Conservation (phyloP, 768 basidiomycete genomes). For the Leccinellum albellum region DNA sequence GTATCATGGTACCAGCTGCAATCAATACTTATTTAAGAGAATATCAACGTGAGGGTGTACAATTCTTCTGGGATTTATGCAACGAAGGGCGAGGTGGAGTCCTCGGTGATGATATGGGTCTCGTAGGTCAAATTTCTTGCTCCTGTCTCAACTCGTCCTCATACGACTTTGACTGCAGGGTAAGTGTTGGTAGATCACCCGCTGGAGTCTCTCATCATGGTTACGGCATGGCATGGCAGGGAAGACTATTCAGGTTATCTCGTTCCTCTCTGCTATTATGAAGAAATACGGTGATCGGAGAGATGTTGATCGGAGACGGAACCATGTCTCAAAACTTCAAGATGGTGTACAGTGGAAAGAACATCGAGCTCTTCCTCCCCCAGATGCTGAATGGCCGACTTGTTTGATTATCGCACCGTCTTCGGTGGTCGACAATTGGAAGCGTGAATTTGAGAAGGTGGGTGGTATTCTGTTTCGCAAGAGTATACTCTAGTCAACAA, state of each 20-base stretch:
- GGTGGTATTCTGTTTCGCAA: slow-evolving; percentile 10
- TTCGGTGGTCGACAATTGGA: slow-evolving; percentile 85
- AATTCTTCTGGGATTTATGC: slow-evolving; percentile 78
- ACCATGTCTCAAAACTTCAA: slow-evolving; percentile 64
- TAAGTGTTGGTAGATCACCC: slow-evolving; percentile 9
- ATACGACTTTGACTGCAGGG: slow-evolving; percentile 17
- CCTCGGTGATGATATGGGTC: slow-evolving; percentile 96
- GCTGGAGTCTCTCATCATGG: slow-evolving; percentile 1
- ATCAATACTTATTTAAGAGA: slow-evolving; percentile 86
- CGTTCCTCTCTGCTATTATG: slow-evolving; percentile 91
- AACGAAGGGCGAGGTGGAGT: slow-evolving; percentile 67
- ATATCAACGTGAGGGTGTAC: slow-evolving; percentile 85
- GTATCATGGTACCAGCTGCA: slow-evolving; percentile 54
- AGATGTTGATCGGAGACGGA: slow-evolving; percentile 65
- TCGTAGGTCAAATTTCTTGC: slow-evolving; percentile 38
- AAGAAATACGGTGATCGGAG: slow-evolving; percentile 61
- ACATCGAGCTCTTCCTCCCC: slow-evolving; percentile 52
- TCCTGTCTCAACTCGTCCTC: background rate
- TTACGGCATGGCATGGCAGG: slow-evolving; percentile 33
- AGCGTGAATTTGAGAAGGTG: slow-evolving; percentile 81
- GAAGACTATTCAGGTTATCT: slow-evolving; percentile 95
- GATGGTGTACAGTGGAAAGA: slow-evolving; percentile 54
- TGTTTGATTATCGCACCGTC: slow-evolving; percentile 85
- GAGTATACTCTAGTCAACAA: background rate
- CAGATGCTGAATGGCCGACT: slow-evolving; percentile 79